phyloP scores from a whole-genome alignment of 345 rosid species.

The Boechera stricta region DNA sequence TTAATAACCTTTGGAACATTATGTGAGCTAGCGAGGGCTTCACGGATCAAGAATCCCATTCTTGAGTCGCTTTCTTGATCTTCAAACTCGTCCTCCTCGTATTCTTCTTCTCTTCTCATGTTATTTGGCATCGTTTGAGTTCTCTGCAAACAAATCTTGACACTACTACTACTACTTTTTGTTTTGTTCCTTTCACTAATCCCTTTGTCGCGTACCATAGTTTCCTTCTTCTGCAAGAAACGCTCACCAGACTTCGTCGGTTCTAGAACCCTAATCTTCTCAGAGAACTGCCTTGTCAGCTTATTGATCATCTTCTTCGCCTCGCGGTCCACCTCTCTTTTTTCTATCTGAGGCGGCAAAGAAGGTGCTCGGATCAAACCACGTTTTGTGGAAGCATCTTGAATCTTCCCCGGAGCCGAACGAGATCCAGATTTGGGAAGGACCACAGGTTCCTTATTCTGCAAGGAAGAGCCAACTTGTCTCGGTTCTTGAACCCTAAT shows the following conservation, averaged over 20 bases:
- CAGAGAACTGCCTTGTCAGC: constrained; percentile 56
- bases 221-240: constrained; percentile 37
- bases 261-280: constrained; percentile 44
- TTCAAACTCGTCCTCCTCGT: constrained; percentile 37
- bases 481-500: constrained; percentile 39
- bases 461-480: constrained; percentile 32
- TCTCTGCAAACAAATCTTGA: constrained; percentile 45
- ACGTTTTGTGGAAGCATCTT: constrained; percentile 30
- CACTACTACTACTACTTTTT: constrained; percentile 16
- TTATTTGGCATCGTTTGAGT: constrained; percentile 58
- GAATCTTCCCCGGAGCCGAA: constrained; percentile 43
- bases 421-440: constrained; percentile 19
- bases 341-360: constrained; percentile 42
- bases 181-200: constrained; percentile 24
- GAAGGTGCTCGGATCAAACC: constrained; percentile 48
- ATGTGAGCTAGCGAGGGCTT: constrained; percentile 53
- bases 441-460: constrained; percentile 20
- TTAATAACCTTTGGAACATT: constrained; percentile 49
- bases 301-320: constrained; percentile 43
- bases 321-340: constrained; percentile 36
- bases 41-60: constrained; percentile 66
- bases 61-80: constrained; percentile 56
- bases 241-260: constrained; percentile 12
- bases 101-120: constrained; percentile 43
- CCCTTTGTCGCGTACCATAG: constrained; percentile 26